Conservation (phyloP, 2,329 filamentous ascomycete genomes). For the Cladorrhinum sp. region DNA sequence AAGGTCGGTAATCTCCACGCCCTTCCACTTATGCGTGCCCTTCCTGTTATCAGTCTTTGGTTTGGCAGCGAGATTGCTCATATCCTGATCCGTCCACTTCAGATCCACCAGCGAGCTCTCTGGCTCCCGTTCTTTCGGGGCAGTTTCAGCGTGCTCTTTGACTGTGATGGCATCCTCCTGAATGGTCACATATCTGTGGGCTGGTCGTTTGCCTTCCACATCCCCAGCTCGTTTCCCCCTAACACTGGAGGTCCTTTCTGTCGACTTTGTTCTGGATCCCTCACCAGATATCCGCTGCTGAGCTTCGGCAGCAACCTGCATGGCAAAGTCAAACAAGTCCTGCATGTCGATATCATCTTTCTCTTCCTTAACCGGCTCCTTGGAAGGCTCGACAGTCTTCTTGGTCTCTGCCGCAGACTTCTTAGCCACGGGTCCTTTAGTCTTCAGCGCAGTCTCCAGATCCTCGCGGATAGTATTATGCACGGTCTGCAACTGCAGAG, state of each 20-base stretch:
- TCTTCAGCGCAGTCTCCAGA: slow-evolving; percentile 10
- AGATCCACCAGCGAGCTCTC: not conserved
- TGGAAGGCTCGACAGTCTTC: not conserved
- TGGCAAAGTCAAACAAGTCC: not conserved
- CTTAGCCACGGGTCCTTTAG: not conserved
- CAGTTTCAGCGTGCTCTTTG: too few species aligned
- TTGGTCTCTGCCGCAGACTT: not conserved
- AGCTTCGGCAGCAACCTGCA: not conserved
- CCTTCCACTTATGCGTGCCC: not conserved
- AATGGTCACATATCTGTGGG: not conserved
- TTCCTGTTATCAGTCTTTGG: not conserved
- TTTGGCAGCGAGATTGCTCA: not conserved
- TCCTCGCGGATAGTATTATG: slow-evolving; percentile 22
- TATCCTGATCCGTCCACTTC: not conserved
- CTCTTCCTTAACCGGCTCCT: not conserved
- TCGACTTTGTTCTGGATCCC: not conserved
- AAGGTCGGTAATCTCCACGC: not conserved
- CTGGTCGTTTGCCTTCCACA: not conserved
- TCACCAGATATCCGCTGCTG: not conserved
- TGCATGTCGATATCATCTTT: not conserved
- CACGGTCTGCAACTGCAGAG: slow-evolving; percentile 21
- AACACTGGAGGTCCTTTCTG: not conserved
- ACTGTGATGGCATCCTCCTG: not conserved
- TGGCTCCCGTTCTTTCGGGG: not conserved
- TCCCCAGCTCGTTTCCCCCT: not conserved